Conservation (phyloP, 257 asterid genomes). For the Solanum chmielewskii region DNA sequence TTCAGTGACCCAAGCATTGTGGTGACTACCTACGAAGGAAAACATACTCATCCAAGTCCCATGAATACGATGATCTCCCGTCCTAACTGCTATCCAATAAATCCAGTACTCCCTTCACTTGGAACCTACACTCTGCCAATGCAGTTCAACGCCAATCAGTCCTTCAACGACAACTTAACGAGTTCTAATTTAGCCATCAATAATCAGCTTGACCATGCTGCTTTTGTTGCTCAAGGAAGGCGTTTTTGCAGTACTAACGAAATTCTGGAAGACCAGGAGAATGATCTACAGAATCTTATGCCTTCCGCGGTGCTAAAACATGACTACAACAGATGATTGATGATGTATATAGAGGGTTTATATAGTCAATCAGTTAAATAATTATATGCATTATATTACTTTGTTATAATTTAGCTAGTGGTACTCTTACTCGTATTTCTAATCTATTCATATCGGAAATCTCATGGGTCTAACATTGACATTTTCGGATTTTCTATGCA, state of each 20-base stretch:
- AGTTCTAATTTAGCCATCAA: background rate
- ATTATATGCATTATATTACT: background rate
- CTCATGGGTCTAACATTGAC: background rate
- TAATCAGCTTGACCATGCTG: background rate
- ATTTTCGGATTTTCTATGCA: background rate
- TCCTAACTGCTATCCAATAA: background rate
- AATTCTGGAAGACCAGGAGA: slow-evolving; percentile 24
- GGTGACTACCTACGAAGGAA: slow-evolving; percentile 76
- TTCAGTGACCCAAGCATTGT: slow-evolving; percentile 43
- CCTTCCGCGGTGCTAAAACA: slow-evolving; percentile 26
- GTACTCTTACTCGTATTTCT: background rate
- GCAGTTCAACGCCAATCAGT: background rate
- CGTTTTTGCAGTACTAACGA: slow-evolving; percentile 5
- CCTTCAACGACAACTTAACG: slow-evolving; percentile 2
- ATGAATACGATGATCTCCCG: slow-evolving; percentile 9
- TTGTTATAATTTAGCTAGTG: background rate
- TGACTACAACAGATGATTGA: background rate
- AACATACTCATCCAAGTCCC: slow-evolving; percentile 64
- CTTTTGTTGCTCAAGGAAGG: background rate
- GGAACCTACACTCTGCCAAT: background rate
- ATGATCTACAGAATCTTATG: slow-evolving; percentile 39
- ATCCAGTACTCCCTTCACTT: background rate
- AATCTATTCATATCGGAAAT: background rate
- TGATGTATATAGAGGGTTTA: background rate
- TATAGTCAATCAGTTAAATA: background rate